Base-by-base conservation (phyloP, 164 flowering plant species). In the Litsea cubeba region DNA sequence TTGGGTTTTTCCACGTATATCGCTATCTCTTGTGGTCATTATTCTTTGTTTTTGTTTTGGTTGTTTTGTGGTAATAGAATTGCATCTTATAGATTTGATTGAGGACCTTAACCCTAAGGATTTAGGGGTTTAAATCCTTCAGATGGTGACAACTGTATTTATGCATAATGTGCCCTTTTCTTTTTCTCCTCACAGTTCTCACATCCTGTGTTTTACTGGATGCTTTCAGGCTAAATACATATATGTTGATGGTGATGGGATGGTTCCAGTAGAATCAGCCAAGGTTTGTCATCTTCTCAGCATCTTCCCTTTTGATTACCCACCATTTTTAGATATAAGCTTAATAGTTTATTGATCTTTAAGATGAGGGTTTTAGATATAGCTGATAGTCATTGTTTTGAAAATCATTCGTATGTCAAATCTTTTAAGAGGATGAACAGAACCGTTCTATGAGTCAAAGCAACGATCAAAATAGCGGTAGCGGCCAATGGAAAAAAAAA, bases 211-310 rank as follows among this genome's bases (percentile, higher is more conserved):
- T 68, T 8, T 5, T 68, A 8, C 11, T 40, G 71, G 12, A n/a
- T 49, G 46, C n/a, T 40, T 75, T 69, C 89, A 96, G 99, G 87
- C 98, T 62, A 81, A 75, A 20, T 96, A 90, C 76, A 67, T 91
- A 30, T 86, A 83, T 74, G 93, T 92, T 75, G 95, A 92, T 87
- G 99, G 99, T 71, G 99, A 96, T 86, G 99, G 99, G 49, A 96
- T 98, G 30, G 98, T 96, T 81, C 98, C 99, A n/a, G 35, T 81
- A 32, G 99, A 96, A 85, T 96, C 99, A 69, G 95, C 98, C 3
- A 90, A 85, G 97, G 99, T 96, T 81, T 70, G 80, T 71, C 68
- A 20, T 51, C 60, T 65, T 8, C 2, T 24, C 22, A 8, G 40
- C 6, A 24, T 50, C 72, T 51, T 70, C 32, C 24, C 20, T 2